A percentile compares a stretch with the other conserved stretches of the same genome.
phyloP scores from a whole-genome alignment of 345 rosid species.

The Gossypium ekmanianum region DNA sequence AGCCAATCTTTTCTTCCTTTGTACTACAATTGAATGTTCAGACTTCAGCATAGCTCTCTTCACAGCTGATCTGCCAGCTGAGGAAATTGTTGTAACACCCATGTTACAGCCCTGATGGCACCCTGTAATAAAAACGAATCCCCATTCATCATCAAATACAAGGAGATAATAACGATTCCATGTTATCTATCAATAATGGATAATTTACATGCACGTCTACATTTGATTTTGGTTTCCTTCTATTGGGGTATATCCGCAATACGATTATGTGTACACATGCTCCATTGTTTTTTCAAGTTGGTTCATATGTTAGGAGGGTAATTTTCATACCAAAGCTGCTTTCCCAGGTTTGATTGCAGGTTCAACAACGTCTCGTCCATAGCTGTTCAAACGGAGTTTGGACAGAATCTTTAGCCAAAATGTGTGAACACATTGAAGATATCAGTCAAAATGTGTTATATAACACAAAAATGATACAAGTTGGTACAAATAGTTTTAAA shows the following conservation, averaged over 20 bases:
- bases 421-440: too few relatives aligned
- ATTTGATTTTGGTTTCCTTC: neutral
- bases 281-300: neutral
- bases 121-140: conserved; percentile 33
- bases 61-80: conserved; percentile 49
- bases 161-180: neutral
- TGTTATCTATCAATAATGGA: neutral
- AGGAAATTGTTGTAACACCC: conserved; percentile 81
- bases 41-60: neutral
- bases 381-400: conserved; percentile 33
- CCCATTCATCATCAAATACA: neutral
- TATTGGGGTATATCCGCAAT: neutral
- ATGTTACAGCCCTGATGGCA: conserved; percentile 62
- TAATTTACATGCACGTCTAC: too few relatives aligned
- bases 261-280: too few relatives aligned
- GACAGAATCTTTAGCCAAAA: too few relatives aligned
- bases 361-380: conserved; percentile 75
- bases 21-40: neutral
- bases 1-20: neutral
- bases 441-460: too few relatives aligned
- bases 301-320: neutral
- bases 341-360: conserved; percentile 91
- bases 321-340: conserved; percentile 57
- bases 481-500: too few relatives aligned
- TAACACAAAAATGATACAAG: too few relatives aligned